Conservation (phyloP, 176 grass and related monocot species). For the Pharus latifolius region DNA sequence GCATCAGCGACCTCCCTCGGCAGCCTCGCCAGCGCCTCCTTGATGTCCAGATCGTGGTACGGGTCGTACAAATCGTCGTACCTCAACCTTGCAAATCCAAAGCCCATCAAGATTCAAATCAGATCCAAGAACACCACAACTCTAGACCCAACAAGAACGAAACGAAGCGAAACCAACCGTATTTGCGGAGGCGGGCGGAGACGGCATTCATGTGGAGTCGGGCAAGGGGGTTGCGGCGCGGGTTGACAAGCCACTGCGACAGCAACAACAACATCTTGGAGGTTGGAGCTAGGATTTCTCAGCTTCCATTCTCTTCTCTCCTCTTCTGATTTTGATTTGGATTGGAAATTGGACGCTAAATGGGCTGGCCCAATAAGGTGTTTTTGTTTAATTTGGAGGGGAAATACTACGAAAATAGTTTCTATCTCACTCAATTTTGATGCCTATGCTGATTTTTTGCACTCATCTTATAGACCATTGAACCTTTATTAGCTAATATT, state of each 20-base stretch:
- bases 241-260: conserved; percentile 59
- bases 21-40: conserved; percentile 73
- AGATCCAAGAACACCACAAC: background rate
- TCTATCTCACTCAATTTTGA: too few species aligned
- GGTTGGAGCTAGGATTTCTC: too few species aligned
- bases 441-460: too few species aligned
- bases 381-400: too few species aligned
- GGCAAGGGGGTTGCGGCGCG: conserved; percentile 60
- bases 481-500: too few species aligned
- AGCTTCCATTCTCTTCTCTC: too few species aligned
- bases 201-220: conserved; percentile 52
- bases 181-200: conserved; percentile 65
- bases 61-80: conserved; percentile 86
- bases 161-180: conserved; percentile 32
- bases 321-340: too few species aligned
- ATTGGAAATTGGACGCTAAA: too few species aligned
- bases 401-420: too few species aligned
- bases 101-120: background rate
- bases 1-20: conserved; percentile 82
- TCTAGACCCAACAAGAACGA: too few species aligned
- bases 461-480: too few species aligned
- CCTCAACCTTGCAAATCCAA: conserved; percentile 32
- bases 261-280: conserved; percentile 19
- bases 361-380: too few species aligned
- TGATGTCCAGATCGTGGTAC: conserved; percentile 72